Conservation (phyloP, 345 rosid genomes). For the Gossypium mustelinum region DNA sequence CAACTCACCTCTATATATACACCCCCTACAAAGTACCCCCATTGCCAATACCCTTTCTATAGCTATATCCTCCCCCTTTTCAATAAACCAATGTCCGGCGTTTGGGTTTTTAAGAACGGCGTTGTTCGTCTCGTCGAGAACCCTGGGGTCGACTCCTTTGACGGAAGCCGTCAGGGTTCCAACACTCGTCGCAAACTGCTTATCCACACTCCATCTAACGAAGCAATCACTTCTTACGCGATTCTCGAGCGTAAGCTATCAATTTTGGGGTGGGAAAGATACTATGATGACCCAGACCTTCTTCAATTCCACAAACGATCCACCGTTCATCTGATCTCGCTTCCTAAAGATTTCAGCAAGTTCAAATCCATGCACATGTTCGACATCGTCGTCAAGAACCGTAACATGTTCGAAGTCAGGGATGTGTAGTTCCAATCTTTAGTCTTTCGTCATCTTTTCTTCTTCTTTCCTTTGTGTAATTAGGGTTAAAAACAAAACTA, state of each 20-base stretch:
- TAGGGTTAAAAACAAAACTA: background rate
- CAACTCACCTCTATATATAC: conserved; percentile 19
- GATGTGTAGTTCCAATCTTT: conserved; percentile 28
- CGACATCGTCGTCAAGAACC: conserved; percentile 78
- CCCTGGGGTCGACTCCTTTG: conserved; percentile 37
- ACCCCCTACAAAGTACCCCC: conserved; percentile 10
- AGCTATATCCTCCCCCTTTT: background rate
- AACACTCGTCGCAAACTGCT: conserved; percentile 35
- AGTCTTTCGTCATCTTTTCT: background rate
- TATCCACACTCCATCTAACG: conserved; percentile 52
- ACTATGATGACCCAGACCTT: conserved; percentile 56
- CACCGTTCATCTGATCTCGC: conserved; percentile 61
- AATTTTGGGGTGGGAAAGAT: conserved; percentile 79
- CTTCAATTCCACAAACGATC: conserved; percentile 75
- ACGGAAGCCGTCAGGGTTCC: conserved; percentile 31
- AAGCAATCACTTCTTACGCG: conserved; percentile 55
- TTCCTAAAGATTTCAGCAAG: conserved; percentile 62
- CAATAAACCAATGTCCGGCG: conserved; percentile 54
- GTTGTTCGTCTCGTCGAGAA: conserved; percentile 59
- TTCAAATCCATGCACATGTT: conserved; percentile 76
- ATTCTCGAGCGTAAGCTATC: conserved; percentile 48
- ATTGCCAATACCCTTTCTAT: background rate
- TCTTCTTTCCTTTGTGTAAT: background rate
- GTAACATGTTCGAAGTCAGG: conserved; percentile 60
- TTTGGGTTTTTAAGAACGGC: conserved; percentile 75